phyloP scores from a whole-genome alignment of 164 flowering plant genomes.

The Dillenia turbinata region DNA sequence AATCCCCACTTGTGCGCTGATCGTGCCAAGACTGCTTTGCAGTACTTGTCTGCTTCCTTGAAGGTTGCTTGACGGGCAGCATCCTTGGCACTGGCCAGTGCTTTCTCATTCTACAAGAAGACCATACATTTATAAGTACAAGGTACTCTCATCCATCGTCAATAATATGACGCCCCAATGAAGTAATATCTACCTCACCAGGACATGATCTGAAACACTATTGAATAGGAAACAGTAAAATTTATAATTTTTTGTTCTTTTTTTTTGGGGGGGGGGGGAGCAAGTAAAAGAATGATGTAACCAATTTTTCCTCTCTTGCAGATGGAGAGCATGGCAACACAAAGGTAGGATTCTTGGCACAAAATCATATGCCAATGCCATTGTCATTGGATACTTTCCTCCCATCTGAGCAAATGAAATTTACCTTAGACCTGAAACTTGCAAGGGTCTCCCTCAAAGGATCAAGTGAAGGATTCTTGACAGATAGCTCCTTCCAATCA shows the following conservation, averaged over 20 bases:
- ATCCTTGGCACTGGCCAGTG: slow-evolving; percentile 35
- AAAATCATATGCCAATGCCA: neutral
- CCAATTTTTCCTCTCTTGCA: too few relatives aligned
- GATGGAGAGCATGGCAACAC: too few relatives aligned
- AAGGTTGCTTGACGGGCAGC: slow-evolving; percentile 24
- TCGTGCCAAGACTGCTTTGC: slow-evolving; percentile 36
- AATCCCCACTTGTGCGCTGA: slow-evolving; percentile 47
- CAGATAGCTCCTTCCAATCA: slow-evolving; percentile 35
- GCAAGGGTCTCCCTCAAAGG: slow-evolving; percentile 36
- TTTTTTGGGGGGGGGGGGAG: too few relatives aligned
- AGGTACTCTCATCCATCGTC: neutral
- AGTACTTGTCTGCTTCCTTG: slow-evolving; percentile 74
- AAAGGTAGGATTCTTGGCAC: too few relatives aligned
- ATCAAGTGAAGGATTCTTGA: slow-evolving; percentile 24
- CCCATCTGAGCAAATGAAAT: neutral
- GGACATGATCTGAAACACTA: too few relatives aligned
- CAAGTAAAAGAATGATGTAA: too few relatives aligned
- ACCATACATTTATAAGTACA: neutral
- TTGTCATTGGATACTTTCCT: neutral
- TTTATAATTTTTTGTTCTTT: neutral
- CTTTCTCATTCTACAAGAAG: slow-evolving; percentile 60
- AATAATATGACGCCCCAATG: neutral
- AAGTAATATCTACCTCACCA: too few relatives aligned
- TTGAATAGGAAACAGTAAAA: neutral
- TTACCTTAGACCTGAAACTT: slow-evolving; percentile 57